Conservation (phyloP, 306 rosid species). For the Quillaja saponaria region DNA sequence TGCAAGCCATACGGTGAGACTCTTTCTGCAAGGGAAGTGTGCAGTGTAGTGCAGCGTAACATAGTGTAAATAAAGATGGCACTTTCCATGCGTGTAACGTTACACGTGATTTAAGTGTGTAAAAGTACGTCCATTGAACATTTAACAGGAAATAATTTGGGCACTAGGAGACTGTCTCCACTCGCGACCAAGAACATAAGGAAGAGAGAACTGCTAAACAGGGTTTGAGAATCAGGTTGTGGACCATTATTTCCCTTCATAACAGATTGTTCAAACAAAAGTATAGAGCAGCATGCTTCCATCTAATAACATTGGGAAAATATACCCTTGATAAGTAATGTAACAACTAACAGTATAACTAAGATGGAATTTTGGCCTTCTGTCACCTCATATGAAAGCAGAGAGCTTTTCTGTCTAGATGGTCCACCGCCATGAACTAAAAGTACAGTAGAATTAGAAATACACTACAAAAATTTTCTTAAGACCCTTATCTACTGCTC, state of each 20-base stretch:
- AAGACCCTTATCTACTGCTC: background rate
- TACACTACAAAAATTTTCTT: background rate
- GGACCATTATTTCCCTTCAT: background rate
- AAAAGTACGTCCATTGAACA: background rate
- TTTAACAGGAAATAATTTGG: background rate
- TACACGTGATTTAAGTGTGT: background rate
- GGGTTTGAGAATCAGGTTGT: slow-evolving; percentile 3
- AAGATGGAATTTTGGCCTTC: background rate
- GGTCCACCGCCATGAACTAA: background rate
- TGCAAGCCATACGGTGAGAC: background rate
- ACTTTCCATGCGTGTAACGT: background rate
- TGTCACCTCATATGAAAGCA: no score
- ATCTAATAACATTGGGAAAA: background rate
- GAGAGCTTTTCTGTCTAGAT: no score
- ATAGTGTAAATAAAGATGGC: background rate
- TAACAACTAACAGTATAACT: background rate
- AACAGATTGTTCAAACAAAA: no score
- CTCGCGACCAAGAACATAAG: background rate
- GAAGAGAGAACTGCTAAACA: slow-evolving; percentile 5
- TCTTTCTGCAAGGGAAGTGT: background rate
- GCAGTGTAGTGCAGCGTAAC: background rate
- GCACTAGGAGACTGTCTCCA: background rate
- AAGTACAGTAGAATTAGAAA: slow-evolving; percentile 1
- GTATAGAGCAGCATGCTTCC: no score
- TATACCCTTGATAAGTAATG: no score